These are phyloP conservation scores for Prasinococcaceae sp. DNA, from an alignment of 139 green algal species.

Conservation along the genomic window DNA sequence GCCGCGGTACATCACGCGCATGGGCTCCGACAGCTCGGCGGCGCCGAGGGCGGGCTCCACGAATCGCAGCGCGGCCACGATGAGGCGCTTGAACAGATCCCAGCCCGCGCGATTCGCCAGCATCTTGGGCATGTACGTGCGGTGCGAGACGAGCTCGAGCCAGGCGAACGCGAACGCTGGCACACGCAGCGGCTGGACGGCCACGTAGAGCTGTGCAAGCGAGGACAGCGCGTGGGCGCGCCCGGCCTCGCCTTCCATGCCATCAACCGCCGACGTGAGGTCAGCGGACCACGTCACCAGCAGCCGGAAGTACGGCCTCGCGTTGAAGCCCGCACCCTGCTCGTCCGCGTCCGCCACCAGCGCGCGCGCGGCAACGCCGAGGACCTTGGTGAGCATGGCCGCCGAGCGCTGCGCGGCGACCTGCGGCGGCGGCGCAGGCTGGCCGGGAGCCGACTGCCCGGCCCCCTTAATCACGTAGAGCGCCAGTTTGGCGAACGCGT, in stretches of 20 bases:
- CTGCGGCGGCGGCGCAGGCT: conserved; percentile 16
- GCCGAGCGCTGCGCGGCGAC: too few relatives aligned
- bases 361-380: conserved; percentile 49
- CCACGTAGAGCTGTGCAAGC: conserved; percentile 27
- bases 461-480: conserved; percentile 28
- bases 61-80: conserved; percentile 74
- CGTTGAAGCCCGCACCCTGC: conserved; percentile 61
- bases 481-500: conserved; percentile 40
- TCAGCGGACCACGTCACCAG: conserved; percentile 67
- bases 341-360: conserved; percentile 61
- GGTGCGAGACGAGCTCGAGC: conserved; percentile 83
- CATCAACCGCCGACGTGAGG: conserved; percentile 30
- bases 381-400: conserved; percentile 49
- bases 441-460: neutral
- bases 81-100: conserved; percentile 49
- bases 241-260: neutral
- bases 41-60: conserved; percentile 88
- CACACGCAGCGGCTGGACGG: conserved; percentile 62
- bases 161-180: conserved; percentile 90
- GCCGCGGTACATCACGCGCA: conserved; percentile 83
- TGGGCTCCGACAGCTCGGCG: conserved; percentile 54
- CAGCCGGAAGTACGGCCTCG: conserved; percentile 82
- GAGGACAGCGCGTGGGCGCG: conserved; percentile 3
- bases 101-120: conserved; percentile 51
- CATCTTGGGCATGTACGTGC: conserved; percentile 81